Conservation (phyloP, 2,329 filamentous ascomycete species). For the Amauroascus verrucosus region DNA sequence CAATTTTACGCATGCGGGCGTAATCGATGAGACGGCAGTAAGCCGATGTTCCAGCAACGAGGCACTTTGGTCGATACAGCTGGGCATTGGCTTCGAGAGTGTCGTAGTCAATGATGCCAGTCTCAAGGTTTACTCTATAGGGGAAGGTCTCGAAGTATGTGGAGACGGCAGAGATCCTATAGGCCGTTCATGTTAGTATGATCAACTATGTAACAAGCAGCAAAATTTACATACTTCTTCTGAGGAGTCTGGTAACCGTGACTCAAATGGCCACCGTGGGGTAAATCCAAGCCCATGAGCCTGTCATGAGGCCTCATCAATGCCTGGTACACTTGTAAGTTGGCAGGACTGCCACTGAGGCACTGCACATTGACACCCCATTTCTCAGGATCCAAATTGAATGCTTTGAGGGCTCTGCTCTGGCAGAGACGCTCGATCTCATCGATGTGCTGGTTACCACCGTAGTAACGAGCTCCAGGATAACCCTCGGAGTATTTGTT, state of each 20-base stretch:
- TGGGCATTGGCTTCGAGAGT: conserved; percentile 77
- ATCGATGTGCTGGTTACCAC: conserved; percentile 98
- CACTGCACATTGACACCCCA: conserved; percentile 99
- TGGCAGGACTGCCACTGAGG: conserved; percentile 84
- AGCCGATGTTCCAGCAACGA: conserved; percentile 87
- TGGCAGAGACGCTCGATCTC: conserved; percentile 93
- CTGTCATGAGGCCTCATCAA: conserved; percentile 86
- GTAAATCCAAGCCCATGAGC: conserved; percentile 92
- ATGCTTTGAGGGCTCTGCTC: conserved; percentile 80
- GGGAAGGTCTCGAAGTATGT: conserved; percentile 99
- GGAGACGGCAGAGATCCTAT: conserved; percentile 85
- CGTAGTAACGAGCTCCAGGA: conserved; percentile 96
- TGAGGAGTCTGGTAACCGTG: conserved; percentile 95
- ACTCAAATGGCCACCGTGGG: conserved; percentile 89
- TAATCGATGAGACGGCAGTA: conserved; percentile 97
- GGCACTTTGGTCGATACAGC: conserved; percentile 88
- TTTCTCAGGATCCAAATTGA: conserved; percentile 73
- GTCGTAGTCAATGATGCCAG: conserved; percentile 90
- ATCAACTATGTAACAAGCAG: not conserved
- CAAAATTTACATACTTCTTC: conserved; percentile 54
- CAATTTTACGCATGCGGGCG: conserved; percentile 77
- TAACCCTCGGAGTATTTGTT: conserved; percentile 99
- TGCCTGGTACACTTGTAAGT: conserved; percentile 95
- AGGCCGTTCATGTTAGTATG: conserved; percentile 7
- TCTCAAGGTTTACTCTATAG: conserved; percentile 81